Evolutionary conservation across 148 eudicot species (phyloP).

Genomic region (Euryodendron excelsum): DNA sequence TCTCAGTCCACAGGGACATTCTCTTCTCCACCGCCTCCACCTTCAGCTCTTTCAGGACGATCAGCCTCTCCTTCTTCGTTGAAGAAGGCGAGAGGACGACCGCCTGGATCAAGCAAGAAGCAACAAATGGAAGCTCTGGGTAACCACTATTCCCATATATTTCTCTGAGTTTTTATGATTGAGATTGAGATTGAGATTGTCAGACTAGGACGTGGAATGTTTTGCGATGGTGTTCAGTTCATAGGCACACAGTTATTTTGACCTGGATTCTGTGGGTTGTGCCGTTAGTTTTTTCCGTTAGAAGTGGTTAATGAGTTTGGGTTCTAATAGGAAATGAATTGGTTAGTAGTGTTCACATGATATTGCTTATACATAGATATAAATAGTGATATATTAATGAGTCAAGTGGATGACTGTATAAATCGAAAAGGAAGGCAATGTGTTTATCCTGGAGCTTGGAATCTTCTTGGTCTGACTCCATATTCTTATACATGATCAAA

Average conservation of each 20-base stretch:
- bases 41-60: background rate
- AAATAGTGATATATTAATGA: background rate
- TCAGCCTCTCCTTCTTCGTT: slow-evolving; percentile 9
- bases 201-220: slow-evolving; percentile 11
- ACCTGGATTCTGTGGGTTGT: background rate
- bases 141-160: slow-evolving; percentile 1
- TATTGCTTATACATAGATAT: no score
- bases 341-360: background rate
- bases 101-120: slow-evolving; percentile 53
- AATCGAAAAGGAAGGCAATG: slow-evolving; percentile 9
- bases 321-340: slow-evolving; percentile 4
- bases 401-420: slow-evolving; percentile 13
- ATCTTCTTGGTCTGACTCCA: slow-evolving; percentile 20
- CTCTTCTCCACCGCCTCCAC: slow-evolving; percentile 9
- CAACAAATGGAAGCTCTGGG: slow-evolving; percentile 38
- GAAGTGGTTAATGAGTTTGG: slow-evolving; percentile 3
- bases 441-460: slow-evolving; percentile 14
- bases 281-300: background rate
- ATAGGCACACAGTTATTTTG: slow-evolving; percentile 6
- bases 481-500: slow-evolving; percentile 16
- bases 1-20: slow-evolving; percentile 8
- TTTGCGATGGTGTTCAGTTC: background rate
- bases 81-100: slow-evolving; percentile 51
- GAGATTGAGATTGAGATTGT: background rate
- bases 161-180: background rate